Conservation (phyloP, 2,329 filamentous ascomycete genomes). For the Xylaria sp. region DNA sequence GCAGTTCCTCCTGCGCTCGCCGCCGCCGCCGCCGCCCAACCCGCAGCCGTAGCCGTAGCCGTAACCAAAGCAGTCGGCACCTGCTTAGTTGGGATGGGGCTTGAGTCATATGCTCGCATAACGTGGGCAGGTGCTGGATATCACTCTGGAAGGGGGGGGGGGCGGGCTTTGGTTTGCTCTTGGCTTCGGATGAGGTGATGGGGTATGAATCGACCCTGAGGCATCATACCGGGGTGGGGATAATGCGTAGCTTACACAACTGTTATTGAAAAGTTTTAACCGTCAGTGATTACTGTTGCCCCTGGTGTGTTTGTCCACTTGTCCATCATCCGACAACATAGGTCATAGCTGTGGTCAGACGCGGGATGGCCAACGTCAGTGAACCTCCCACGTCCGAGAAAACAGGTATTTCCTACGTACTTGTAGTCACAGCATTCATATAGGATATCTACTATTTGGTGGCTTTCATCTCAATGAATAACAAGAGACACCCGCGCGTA, state of each 20-base stretch:
- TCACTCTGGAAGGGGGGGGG: background rate
- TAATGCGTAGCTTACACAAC: background rate
- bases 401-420: too few species aligned
- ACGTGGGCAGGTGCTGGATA: background rate
- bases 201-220: background rate
- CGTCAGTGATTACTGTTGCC: too few species aligned
- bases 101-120: background rate
- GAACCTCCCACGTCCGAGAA: background rate
- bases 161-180: background rate
- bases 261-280: too few species aligned
- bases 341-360: background rate
- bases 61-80: background rate
- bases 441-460: too few species aligned
- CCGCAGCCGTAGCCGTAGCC: too few species aligned
- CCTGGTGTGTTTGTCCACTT: background rate
- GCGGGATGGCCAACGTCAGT: background rate
- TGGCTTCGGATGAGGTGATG: background rate
- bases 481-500: too few species aligned
- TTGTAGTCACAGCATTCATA: background rate
- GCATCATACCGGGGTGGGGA: background rate
- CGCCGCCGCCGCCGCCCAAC: slow-evolving; percentile 1
- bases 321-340: background rate
- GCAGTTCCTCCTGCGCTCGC: slow-evolving; percentile 9
- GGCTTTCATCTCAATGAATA: too few species aligned
- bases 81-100: slow-evolving; percentile 1